Evolutionary conservation across 2,329 filamentous ascomycete species (phyloP), one percentile per base, ranked within the genome.

Genomic region (Fusarium subglutinans): DNA sequence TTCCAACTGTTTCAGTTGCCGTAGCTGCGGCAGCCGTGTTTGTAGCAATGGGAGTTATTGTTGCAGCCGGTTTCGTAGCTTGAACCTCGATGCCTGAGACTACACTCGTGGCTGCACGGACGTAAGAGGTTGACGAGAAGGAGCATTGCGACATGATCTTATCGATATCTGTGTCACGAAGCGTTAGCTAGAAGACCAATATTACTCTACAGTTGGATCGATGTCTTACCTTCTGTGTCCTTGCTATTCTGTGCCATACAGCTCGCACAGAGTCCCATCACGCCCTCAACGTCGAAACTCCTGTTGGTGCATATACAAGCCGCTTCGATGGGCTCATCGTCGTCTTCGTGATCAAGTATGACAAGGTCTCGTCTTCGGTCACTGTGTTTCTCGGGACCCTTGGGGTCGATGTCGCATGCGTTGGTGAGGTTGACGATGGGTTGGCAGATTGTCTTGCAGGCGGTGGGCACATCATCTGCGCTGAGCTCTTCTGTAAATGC

Each of bases 151-250:
- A 28, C 63, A 65, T 65, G 30, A 65, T 54, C 12, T 64, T 65
- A 1, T 65, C 33, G 3, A 65, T 24, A 1, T 65, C 58, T 63
- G 2, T 3, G 20, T 9, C 8, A 6, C 0, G 1, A 1, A 38
- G 10, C 3, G 18, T 65, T 10, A 63, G 33, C 2, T 2, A 4
- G 2, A 6, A 48, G 13, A 18, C 1, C 3, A 2, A 22, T 18
- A 0, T 0, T 6, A 1, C 10, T 6, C 5, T 13, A 11, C 2
- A 12, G 2, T 30, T 30, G 3, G 5, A 6, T 1, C 2, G 6
- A 10, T 1, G 0, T 5, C 18, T 6, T 28, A 65, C 63, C 45
- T n/a, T 65, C 22, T 54, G 63, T 37, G 12, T 64, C 58, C 3
- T 54, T 28, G 6, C 58, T 65, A 2, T 65, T 64, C 8, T 64